Evolutionary conservation across 352 stramenopile species (phyloP).

Genomic region (Aphanomyces euteiches): DNA sequence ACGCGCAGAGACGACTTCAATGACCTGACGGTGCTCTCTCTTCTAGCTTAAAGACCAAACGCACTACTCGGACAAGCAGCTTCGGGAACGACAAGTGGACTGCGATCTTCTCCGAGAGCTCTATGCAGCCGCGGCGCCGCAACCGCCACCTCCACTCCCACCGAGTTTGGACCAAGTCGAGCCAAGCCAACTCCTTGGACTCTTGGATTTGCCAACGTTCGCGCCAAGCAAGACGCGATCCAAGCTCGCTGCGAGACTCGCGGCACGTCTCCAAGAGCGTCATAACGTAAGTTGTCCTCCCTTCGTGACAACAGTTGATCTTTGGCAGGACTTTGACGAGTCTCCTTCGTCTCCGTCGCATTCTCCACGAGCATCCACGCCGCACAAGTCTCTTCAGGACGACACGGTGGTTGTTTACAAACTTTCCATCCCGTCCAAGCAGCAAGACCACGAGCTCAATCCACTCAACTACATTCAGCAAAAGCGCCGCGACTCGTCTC

Average conservation of each 20-base stretch:
- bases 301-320: background rate
- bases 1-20: background rate
- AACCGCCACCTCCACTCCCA: background rate
- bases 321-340: constrained; percentile 1
- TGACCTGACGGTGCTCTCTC: background rate
- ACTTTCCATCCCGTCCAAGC: constrained; percentile 13
- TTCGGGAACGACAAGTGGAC: constrained; percentile 7
- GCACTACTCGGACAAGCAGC: constrained; percentile 9
- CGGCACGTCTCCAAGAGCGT: constrained; percentile 17
- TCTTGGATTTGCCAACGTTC: constrained; percentile 12
- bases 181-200: background rate
- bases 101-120: constrained; percentile 22
- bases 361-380: background rate
- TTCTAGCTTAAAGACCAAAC: constrained; percentile 16
- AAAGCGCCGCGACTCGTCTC: constrained; percentile 19
- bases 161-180: background rate
- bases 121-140: background rate
- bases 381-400: background rate
- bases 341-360: background rate
- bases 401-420: constrained; percentile 30
- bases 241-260: constrained; percentile 23
- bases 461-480: constrained; percentile 25
- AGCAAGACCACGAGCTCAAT: background rate
- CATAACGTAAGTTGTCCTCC: no score
- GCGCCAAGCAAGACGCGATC: constrained; percentile 22